phyloP scores from a whole-genome alignment of 2,329 filamentous ascomycete genomes.

The Ophiosphaerella narmari region DNA sequence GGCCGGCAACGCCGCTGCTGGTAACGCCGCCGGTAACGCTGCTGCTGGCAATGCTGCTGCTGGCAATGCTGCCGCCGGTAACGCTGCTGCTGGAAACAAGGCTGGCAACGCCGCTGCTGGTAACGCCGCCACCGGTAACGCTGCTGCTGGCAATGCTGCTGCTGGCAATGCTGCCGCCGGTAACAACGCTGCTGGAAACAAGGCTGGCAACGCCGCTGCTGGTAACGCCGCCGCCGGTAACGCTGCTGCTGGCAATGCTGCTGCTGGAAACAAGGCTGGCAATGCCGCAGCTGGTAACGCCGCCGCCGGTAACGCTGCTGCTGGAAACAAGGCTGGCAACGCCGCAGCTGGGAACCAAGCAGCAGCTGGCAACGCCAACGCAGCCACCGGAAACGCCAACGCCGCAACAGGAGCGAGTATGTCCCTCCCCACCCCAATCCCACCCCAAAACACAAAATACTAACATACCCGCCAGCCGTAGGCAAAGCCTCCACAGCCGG shows the following conservation, averaged over 20 bases:
- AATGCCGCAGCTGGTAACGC: neutral
- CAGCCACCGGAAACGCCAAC: slow-evolving; percentile 5
- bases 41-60: slow-evolving; percentile 5
- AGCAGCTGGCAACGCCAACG: slow-evolving; percentile 1
- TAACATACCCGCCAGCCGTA: neutral
- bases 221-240: neutral
- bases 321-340: neutral
- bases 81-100: neutral
- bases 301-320: slow-evolving; percentile 3
- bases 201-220: neutral
- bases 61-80: neutral
- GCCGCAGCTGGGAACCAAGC: slow-evolving; percentile 5
- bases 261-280: neutral
- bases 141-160: neutral
- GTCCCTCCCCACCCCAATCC: too few species aligned
- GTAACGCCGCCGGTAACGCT: slow-evolving; percentile 4
- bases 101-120: neutral
- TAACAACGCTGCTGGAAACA: neutral
- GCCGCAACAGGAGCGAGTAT: neutral
- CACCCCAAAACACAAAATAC: too few species aligned
- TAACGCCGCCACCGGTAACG: slow-evolving; percentile 1
- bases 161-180: slow-evolving; percentile 4
- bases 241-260: neutral
- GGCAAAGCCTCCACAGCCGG: slow-evolving; percentile 4
- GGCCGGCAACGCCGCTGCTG: neutral